These are phyloP conservation scores for Cutaneotrichosporon dermatis DNA, from an alignment of 1,284 basidiomycete genomes.

Conservation along the genomic window DNA sequence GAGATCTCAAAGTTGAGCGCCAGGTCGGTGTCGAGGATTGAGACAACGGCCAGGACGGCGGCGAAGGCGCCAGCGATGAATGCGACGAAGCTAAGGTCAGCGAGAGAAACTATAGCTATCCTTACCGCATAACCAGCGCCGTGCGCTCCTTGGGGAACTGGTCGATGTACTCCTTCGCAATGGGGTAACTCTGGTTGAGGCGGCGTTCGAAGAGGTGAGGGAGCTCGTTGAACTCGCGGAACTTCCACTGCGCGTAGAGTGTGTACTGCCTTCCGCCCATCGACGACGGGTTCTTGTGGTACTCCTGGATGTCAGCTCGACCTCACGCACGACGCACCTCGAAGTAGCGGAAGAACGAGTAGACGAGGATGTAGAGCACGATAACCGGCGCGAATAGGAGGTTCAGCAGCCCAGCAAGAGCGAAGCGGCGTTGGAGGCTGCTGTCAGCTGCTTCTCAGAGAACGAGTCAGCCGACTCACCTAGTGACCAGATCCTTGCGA, in stretches of 20 bases:
- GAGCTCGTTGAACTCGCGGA: constrained; percentile 97
- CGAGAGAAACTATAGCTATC: neutral
- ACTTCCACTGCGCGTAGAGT: constrained; percentile 94
- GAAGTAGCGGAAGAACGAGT: constrained; percentile 99
- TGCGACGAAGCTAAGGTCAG: constrained; percentile 71
- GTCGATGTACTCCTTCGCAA: constrained; percentile 90
- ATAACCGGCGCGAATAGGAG: constrained; percentile 95
- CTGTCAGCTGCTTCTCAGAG: neutral
- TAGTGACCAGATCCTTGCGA: constrained; percentile 69
- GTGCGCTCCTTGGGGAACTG: constrained; percentile 96
- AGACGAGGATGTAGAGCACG: constrained; percentile 91
- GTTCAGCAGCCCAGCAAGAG: constrained; percentile 95
- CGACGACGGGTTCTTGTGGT: constrained; percentile 94
- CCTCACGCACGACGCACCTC: constrained; percentile 50
- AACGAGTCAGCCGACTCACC: constrained; percentile 55
- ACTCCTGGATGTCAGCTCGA: constrained; percentile 58
- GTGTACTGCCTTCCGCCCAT: constrained; percentile 91
- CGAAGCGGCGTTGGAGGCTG: constrained; percentile 77
- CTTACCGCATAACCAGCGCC: constrained; percentile 79
- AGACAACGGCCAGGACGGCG: constrained; percentile 84
- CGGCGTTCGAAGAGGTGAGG: constrained; percentile 85
- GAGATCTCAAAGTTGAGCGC: constrained; percentile 94
- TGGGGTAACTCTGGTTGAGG: constrained; percentile 79
- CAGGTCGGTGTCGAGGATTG: constrained; percentile 85
- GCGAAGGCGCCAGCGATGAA: constrained; percentile 96